Evolutionary conservation across 176 grass and related monocot genomes (phyloP).

Genomic region (Phyllostachys edulis): DNA sequence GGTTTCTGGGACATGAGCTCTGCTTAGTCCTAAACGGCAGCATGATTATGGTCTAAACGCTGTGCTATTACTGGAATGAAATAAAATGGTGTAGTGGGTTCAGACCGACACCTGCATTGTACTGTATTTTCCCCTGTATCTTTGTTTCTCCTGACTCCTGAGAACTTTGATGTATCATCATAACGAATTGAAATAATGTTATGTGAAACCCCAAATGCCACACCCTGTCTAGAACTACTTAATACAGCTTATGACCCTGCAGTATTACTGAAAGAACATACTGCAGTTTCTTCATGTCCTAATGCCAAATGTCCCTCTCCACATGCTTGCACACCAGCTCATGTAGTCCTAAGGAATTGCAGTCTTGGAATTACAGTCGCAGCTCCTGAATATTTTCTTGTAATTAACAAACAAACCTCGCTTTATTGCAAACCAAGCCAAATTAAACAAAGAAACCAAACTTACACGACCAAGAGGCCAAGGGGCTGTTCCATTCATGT

Average conservation of each 20-base stretch:
- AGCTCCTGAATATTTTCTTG: slow-evolving; percentile 10
- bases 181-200: background rate
- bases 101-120: background rate
- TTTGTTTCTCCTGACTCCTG: background rate
- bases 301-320: background rate
- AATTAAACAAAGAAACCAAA: slow-evolving; percentile 28
- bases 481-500: background rate
- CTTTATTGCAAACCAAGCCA: slow-evolving; percentile 40
- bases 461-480: slow-evolving; percentile 14
- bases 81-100: slow-evolving; percentile 15
- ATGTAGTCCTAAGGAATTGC: background rate
- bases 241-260: background rate
- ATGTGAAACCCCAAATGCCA: background rate
- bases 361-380: slow-evolving; percentile 10
- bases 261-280: background rate
- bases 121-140: background rate
- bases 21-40: background rate
- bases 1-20: slow-evolving; percentile 92
- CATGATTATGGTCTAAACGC: background rate
- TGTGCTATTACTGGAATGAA: background rate
- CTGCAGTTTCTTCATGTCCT: background rate
- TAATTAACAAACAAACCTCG: slow-evolving; percentile 21
- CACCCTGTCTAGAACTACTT: background rate
- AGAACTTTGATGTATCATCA: background rate
- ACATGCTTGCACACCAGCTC: background rate